Base-by-base conservation (phyloP, 2,329 filamentous ascomycete genomes). In the Elsinoe perseae region DNA sequence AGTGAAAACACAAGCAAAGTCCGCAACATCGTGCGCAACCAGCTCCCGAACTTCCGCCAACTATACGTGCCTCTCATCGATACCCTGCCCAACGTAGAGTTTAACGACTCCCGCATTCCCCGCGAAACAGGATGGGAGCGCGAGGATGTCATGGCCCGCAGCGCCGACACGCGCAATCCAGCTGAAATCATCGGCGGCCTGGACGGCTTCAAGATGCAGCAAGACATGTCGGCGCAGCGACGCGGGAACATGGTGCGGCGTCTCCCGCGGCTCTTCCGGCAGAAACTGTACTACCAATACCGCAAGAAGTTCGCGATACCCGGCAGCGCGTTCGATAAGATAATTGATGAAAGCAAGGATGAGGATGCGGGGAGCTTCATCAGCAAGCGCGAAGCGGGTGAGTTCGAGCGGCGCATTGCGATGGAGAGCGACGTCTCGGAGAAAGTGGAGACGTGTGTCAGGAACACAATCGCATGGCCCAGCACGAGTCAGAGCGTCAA, bases 191-290 rank as follows among this genome's bases (percentile, higher is more conserved):
- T 70, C 3, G 68, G 68, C 28, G 68, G 68, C 53, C 82, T 86
- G 61, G 76, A 81, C 23, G 83, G 93, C 62, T 79, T 88, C 62
- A 78, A 75, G 14, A 76, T 98, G 18, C 77, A 80, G 40, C 93
- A 98, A 71, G 90, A 97, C 65, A 95, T 97, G 90, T 88, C 95
- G 64, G 88, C 91, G 0, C 74, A 88, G 57, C 90, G 87, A 66
- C 84, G 93, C 57, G 89, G 88, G 16, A 98, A 98, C 71, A 98
- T 98, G 89, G 92, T 98, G 8, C 84, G 93, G 4, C 85, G 93
- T 10, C 76, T 98, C 9, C 93, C 93, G 3, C 86, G 86, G 64
- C 79, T 84, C 4, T 97, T 98, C 78, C 83, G 93, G 34, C 82
- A 87, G 55, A 91, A 89, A 58, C 76, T 98, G 0, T 98, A 98